Evolutionary conservation across 164 flowering plant genomes (phyloP).

Genomic region (Stephania yunnanensis): DNA sequence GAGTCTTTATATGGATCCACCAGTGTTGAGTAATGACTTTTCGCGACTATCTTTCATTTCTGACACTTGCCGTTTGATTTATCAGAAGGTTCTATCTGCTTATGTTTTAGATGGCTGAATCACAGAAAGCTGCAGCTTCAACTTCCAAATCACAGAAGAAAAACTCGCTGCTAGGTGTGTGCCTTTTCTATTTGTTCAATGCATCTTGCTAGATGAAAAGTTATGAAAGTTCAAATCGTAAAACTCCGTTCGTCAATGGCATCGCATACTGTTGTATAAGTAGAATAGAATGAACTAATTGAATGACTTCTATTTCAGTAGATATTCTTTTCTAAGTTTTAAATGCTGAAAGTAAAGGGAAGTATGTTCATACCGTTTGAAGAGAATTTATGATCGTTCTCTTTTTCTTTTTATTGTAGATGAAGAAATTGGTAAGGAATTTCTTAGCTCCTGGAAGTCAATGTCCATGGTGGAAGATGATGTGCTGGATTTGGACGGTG

Average conservation of each 20-base stretch:
- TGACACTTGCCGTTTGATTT: slow-evolving; percentile 7
- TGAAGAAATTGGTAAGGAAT: slow-evolving; percentile 63
- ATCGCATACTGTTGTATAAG: neutral
- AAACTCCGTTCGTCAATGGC: neutral
- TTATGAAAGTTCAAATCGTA: neutral
- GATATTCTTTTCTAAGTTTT: neutral
- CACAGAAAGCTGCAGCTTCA: slow-evolving; percentile 34
- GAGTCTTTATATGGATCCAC: neutral
- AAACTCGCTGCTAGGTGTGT: slow-evolving; percentile 42
- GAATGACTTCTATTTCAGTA: neutral
- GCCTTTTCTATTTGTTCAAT: neutral
- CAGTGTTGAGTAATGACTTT: neutral
- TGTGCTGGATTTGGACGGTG: slow-evolving; percentile 53
- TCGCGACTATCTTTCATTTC: neutral
- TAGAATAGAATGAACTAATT: neutral
- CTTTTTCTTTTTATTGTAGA: slow-evolving; percentile 36
- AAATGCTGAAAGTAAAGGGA: neutral
- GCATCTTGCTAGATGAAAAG: neutral
- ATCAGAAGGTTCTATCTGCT: slow-evolving; percentile 1
- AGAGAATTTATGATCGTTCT: slow-evolving; percentile 1
- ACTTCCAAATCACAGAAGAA: slow-evolving; percentile 33
- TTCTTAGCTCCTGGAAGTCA: slow-evolving; percentile 75
- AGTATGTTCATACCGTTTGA: neutral
- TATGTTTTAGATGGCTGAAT: slow-evolving; percentile 34
- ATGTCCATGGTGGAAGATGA: slow-evolving; percentile 43